Evolutionary conservation across 306 rosid species (phyloP), one percentile per base, ranked within the genome.

Genomic region (Vicia sativa): DNA sequence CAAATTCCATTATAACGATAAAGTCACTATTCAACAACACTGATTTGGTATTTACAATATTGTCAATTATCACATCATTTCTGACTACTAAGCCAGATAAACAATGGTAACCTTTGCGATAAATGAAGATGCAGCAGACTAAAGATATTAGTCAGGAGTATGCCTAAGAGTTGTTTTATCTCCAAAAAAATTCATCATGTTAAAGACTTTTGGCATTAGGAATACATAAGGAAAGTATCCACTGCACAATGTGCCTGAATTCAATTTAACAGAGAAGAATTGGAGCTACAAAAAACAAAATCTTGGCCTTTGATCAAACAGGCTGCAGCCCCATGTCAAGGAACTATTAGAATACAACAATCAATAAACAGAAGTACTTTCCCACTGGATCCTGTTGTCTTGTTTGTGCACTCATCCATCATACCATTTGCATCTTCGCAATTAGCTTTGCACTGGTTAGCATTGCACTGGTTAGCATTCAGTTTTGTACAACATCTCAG

Each of bases 41-140:
- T 34, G 9, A 7, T 34, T 34, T 6, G 37, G 38, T 34, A 6
- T 34, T 34, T 34, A 34, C 37, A 34, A 28, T 38, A 28, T 28
- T 12, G 45, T 31, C 58, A 70, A 70, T 9, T 59, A 38, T 60
- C 61, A 59, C 0, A 8, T 14, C 26, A 21, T 25, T 58, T 45
- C 31, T 44, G 35, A 71, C 26, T 58, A 18, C 39, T 31, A 5
- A 58, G 37, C 25, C 35, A 31, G 66, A 15, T 70, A 9, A 31
- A 58, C 3, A 6, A 29, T 34, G 44, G 11, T 4, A 53, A 35
- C 10, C 14, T 35, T 48, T 41, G 21, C n/a, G 23, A 29, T 29
- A 46, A 63, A 63, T 55, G 39, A 19, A 28, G 62, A 13, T 26
- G 62, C 9, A 2, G 62, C 29, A 19, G 26, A 3, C 25, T 8